A percentile compares a stretch with the other conserved stretches of the same genome.
Evolutionary conservation across 306 rosid genomes (phyloP).

Genomic region (Prunus armeniaca): DNA sequence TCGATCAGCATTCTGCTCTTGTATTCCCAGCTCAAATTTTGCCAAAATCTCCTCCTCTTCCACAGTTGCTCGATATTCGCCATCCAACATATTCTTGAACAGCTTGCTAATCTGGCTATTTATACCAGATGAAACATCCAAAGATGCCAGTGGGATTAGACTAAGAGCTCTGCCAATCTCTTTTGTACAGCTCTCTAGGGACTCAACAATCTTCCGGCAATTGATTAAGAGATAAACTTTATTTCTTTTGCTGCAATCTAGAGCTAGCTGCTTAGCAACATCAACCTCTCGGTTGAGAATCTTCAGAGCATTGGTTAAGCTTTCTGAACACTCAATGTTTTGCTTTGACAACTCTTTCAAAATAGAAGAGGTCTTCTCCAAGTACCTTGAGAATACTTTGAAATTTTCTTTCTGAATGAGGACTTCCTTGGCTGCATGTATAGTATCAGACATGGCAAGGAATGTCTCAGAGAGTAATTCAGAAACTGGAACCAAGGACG

Average conservation of each 20-base stretch:
- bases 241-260: slow-evolving; percentile 45
- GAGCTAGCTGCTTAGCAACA: slow-evolving; percentile 39
- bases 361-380: slow-evolving; percentile 38
- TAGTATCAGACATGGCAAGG: slow-evolving; percentile 27
- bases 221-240: slow-evolving; percentile 48
- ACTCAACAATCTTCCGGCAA: slow-evolving; percentile 40
- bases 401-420: slow-evolving; percentile 49
- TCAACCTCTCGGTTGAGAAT: slow-evolving; percentile 42
- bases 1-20: slow-evolving; percentile 28
- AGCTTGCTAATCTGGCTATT: slow-evolving; percentile 32
- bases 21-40: slow-evolving; percentile 44
- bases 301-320: slow-evolving; percentile 34
- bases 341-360: slow-evolving; percentile 35
- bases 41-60: slow-evolving; percentile 39
- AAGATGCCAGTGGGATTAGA: slow-evolving; percentile 39
- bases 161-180: slow-evolving; percentile 42
- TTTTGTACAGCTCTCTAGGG: slow-evolving; percentile 36
- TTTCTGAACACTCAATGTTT: slow-evolving; percentile 23
- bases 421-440: slow-evolving; percentile 40
- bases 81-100: slow-evolving; percentile 43
- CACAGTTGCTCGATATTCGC: slow-evolving; percentile 31
- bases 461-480: slow-evolving; percentile 42
- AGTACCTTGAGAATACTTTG: slow-evolving; percentile 27
- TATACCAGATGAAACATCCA: slow-evolving; percentile 33
- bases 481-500: slow-evolving; percentile 29